Conservation (phyloP, 2,329 filamentous ascomycete genomes). For the Cytospora chrysosperma region DNA sequence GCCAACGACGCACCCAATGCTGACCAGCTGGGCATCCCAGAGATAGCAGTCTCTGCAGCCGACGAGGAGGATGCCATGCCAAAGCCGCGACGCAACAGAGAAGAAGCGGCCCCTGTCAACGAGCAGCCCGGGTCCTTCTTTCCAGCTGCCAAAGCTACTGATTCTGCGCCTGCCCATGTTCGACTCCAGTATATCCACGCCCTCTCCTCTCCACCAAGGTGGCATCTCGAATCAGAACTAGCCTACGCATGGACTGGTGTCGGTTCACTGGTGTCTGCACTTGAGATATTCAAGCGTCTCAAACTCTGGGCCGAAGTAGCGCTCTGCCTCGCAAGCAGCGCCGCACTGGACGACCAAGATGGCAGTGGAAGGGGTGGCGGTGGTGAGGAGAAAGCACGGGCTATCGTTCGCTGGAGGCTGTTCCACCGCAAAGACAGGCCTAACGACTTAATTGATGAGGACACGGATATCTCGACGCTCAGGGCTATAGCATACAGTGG, state of each 20-base stretch:
- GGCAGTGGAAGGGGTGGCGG: constrained; percentile 52
- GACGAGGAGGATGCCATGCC: constrained; percentile 29
- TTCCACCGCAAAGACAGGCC: constrained; percentile 61
- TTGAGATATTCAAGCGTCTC: constrained; percentile 93
- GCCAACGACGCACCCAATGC: constrained; percentile 17
- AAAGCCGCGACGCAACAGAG: constrained; percentile 10
- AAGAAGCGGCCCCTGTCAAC: constrained; percentile 16
- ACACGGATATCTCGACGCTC: constrained; percentile 57
- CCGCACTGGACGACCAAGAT: constrained; percentile 61
- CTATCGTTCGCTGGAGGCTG: constrained; percentile 74
- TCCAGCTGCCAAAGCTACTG: constrained; percentile 69
- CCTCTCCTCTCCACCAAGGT: constrained; percentile 79
- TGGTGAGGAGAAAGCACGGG: constrained; percentile 76
- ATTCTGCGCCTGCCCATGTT: constrained; percentile 75
- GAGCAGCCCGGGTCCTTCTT: constrained; percentile 73
- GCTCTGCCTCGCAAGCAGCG: constrained; percentile 72
- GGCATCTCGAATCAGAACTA: constrained; percentile 92
- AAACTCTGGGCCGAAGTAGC: constrained; percentile 95
- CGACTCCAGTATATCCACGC: constrained; percentile 82
- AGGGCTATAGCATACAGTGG: constrained; percentile 57
- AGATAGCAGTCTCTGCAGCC: constrained; percentile 11
- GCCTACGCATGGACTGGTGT: constrained; percentile 89
- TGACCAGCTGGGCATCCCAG: constrained; percentile 26
- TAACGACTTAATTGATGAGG: constrained; percentile 49
- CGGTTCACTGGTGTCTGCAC: constrained; percentile 81